phyloP scores from a whole-genome alignment of 495 filamentous ascomycete genomes.

The Neurospora sp. region DNA sequence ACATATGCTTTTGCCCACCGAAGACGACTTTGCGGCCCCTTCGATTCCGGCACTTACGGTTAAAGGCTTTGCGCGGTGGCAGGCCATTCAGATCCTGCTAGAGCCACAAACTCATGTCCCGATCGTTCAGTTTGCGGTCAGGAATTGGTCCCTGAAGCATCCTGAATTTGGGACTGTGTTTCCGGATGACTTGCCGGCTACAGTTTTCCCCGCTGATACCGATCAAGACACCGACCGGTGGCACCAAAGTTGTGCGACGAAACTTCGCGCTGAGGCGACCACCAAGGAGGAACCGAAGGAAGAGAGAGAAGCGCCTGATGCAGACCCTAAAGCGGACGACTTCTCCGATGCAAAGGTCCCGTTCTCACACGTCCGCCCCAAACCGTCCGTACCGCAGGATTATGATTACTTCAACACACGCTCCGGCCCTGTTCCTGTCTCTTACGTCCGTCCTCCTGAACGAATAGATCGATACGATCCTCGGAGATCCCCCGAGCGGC shows the following conservation, averaged over 20 bases:
- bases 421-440: slow-evolving; percentile 8
- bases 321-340: background rate
- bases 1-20: slow-evolving; percentile 56
- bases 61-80: slow-evolving; percentile 84
- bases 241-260: slow-evolving; percentile 63
- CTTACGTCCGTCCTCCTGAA: slow-evolving; percentile 12
- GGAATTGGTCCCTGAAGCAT: slow-evolving; percentile 62
- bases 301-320: background rate
- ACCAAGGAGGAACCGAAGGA: slow-evolving; percentile 21
- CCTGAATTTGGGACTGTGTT: slow-evolving; percentile 63
- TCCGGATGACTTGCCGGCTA: slow-evolving; percentile 63
- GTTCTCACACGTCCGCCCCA: slow-evolving; percentile 14
- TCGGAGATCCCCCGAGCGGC: slow-evolving; percentile 15
- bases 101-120: slow-evolving; percentile 80
- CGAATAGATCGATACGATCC: slow-evolving; percentile 15
- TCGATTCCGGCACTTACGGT: slow-evolving; percentile 71
- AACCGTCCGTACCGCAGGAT: slow-evolving; percentile 9
- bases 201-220: slow-evolving; percentile 63
- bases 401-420: slow-evolving; percentile 16
- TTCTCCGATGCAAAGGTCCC: slow-evolving; percentile 12
- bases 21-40: slow-evolving; percentile 63
- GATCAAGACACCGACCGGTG: slow-evolving; percentile 73
- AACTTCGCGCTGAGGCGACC: slow-evolving; percentile 38
- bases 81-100: slow-evolving; percentile 82
- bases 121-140: slow-evolving; percentile 73